Percentiles rank a stretch among this genome's conserved stretches.
phyloP scores from a whole-genome alignment of 352 stramenopile genomes.

The Globisporangium uncinulatum region DNA sequence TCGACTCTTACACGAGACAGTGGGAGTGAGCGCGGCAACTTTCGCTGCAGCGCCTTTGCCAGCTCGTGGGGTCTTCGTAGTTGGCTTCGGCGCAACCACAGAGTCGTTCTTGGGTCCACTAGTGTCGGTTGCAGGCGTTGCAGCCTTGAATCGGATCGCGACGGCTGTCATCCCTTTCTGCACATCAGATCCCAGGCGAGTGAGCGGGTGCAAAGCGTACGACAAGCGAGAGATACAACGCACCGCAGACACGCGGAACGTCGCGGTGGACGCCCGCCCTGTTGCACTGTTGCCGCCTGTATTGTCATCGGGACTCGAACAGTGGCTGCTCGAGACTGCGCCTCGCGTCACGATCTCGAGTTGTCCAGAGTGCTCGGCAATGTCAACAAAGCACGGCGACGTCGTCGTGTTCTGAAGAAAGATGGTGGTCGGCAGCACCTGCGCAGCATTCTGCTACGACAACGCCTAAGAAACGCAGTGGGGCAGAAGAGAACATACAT shows the following conservation, averaged over 20 bases:
- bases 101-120: not conserved
- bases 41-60: constrained; percentile 1
- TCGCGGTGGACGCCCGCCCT: constrained; percentile 9
- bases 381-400: constrained; percentile 49
- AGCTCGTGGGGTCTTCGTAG: not conserved
- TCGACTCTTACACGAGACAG: constrained; percentile 5
- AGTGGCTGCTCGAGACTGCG: constrained; percentile 1
- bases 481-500: not conserved
- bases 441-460: constrained; percentile 19
- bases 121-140: not conserved
- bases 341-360: constrained; percentile 57
- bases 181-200: not conserved
- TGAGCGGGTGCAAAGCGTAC: not conserved
- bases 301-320: not conserved
- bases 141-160: constrained; percentile 45
- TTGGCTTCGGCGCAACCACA: not conserved
- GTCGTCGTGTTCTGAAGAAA: constrained; percentile 72
- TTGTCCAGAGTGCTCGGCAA: constrained; percentile 45
- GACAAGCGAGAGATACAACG: not conserved
- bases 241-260: constrained; percentile 44
- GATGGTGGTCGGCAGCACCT: constrained; percentile 60
- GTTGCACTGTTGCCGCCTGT: not conserved
- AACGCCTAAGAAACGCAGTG: not conserved
- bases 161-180: constrained; percentile 78
- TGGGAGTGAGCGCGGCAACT: not conserved